These are phyloP conservation scores for Luvunga scandens DNA, from an alignment of 345 rosid species.

Conservation along the genomic window DNA sequence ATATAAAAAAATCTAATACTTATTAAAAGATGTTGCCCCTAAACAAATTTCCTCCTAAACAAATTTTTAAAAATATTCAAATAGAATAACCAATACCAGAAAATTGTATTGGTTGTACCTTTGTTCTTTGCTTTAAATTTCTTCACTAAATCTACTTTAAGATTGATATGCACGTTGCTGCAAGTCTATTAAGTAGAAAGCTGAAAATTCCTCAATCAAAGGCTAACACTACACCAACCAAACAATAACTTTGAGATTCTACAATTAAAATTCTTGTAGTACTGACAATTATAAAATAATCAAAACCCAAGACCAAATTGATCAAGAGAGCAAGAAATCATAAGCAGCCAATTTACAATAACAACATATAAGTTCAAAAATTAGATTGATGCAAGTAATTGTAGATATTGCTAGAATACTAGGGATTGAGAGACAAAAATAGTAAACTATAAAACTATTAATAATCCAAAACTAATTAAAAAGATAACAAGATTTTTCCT, in stretches of 20 bases:
- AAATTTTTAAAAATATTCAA: too few species aligned
- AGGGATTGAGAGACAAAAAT: too few species aligned
- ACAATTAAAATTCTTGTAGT: neutral
- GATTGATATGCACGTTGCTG: conserved; percentile 98
- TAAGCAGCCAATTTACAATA: neutral
- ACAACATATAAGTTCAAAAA: neutral
- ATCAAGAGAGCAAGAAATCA: neutral
- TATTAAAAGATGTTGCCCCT: too few species aligned
- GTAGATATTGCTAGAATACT: too few species aligned
- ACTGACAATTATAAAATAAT: neutral
- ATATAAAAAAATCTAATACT: too few species aligned
- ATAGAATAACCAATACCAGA: too few species aligned
- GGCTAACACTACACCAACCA: conserved; percentile 77
- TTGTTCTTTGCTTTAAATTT: too few species aligned
- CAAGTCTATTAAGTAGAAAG: conserved; percentile 90
- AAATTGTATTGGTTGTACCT: too few species aligned
- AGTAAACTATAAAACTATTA: too few species aligned
- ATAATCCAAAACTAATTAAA: too few species aligned
- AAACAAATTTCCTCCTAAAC: too few species aligned
- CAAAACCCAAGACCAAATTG: neutral
- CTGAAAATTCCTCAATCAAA: conserved; percentile 75
- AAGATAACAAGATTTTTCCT: too few species aligned
- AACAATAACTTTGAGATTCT: neutral
- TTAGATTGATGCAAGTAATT: neutral
- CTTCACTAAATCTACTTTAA: conserved; percentile 34